phyloP scores from a whole-genome alignment of 1,139 yeast species.

The Yamadazyma songkhlaensis region DNA sequence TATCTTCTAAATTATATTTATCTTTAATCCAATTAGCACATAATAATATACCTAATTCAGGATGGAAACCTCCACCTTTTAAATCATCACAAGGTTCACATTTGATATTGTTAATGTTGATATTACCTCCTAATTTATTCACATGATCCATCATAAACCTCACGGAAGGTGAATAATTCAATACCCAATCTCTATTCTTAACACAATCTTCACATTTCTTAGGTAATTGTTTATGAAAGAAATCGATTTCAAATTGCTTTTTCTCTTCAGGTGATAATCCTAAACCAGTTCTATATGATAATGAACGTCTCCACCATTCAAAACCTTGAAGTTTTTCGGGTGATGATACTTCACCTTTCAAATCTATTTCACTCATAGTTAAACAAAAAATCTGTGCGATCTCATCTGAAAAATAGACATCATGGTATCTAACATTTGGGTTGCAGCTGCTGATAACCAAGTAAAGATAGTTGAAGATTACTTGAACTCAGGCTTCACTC shows the following conservation, averaged over 20 bases:
- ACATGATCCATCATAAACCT: constrained; percentile 86
- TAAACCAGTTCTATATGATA: constrained; percentile 71
- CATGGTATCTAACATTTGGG: constrained; percentile 77
- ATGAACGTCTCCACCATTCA: constrained; percentile 79
- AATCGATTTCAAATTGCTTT: constrained; percentile 57
- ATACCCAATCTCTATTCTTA: constrained; percentile 74
- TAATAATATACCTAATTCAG: constrained; percentile 77
- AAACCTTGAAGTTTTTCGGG: constrained; percentile 45
- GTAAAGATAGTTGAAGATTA: constrained; percentile 53
- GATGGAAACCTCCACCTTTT: constrained; percentile 93
- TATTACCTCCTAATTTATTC: constrained; percentile 61
- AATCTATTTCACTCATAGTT: not conserved
- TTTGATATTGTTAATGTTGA: constrained; percentile 47
- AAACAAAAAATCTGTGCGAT: constrained; percentile 1
- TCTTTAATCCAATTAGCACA: constrained; percentile 82
- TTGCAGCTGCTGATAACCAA: constrained; percentile 89
- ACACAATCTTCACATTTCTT: constrained; percentile 61
- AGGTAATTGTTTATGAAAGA: constrained; percentile 47
- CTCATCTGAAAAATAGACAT: constrained; percentile 4
- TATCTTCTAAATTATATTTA: constrained; percentile 86
- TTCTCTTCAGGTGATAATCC: constrained; percentile 57
- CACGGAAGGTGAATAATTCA: constrained; percentile 81
- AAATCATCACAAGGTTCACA: constrained; percentile 86
- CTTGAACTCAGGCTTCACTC: constrained; percentile 52
- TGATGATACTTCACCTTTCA: constrained; percentile 17